These are phyloP conservation scores for Lepidium africanum DNA, from an alignment of 345 rosid species.

Conservation along the genomic window DNA sequence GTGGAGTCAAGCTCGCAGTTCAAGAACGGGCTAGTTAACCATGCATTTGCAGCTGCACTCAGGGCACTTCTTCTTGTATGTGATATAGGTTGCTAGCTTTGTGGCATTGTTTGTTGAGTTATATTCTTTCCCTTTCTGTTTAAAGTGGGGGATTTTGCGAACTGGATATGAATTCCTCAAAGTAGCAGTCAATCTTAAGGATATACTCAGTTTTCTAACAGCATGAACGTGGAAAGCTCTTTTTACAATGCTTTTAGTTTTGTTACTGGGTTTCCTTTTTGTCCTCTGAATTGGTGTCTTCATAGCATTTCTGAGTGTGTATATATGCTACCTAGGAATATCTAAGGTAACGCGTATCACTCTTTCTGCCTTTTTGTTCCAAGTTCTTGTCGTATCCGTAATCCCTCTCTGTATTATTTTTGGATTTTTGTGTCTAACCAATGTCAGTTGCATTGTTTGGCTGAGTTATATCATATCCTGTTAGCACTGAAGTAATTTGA, in stretches of 20 bases:
- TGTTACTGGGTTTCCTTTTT: conserved; percentile 6
- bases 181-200: not conserved
- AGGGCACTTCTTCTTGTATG: conserved; percentile 87
- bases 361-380: not conserved
- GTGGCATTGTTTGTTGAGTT: conserved; percentile 13
- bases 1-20: conserved; percentile 94
- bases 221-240: not conserved
- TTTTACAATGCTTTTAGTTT: not conserved
- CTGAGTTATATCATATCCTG: not conserved
- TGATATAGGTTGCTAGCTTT: conserved; percentile 29
- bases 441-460: not conserved
- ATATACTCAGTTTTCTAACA: not conserved
- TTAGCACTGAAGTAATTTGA: not conserved
- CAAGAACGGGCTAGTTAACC: conserved; percentile 92
- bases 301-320: not conserved
- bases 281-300: not conserved
- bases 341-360: not conserved
- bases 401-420: not conserved
- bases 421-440: not conserved
- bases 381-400: not conserved
- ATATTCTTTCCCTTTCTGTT: not conserved
- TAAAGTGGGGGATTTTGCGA: not conserved
- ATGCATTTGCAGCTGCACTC: conserved; percentile 93
- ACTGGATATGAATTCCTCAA: not conserved
- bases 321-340: not conserved